A percentile compares a stretch with the other conserved stretches of the same genome.
These are phyloP conservation scores for Solanum chiquidenum DNA, from an alignment of 257 asterid genomes.

Conservation along the genomic window DNA sequence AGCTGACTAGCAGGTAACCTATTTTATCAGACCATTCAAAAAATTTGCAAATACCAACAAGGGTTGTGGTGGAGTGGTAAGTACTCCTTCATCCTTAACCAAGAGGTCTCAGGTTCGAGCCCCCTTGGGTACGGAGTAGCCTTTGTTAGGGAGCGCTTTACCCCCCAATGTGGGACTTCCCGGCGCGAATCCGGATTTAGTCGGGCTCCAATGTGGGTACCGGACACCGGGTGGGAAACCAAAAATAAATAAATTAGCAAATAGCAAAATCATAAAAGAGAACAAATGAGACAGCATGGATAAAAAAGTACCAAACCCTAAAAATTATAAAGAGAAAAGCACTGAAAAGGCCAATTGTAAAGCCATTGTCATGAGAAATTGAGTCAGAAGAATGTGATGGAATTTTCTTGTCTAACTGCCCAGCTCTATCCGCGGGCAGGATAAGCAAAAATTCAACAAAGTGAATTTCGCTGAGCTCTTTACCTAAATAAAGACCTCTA, in stretches of 20 bases:
- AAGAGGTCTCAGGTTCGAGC: too few species aligned
- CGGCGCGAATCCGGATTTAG: too few species aligned
- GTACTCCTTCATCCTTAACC: too few species aligned
- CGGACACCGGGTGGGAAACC: too few species aligned
- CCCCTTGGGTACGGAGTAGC: too few species aligned
- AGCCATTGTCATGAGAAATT: background rate
- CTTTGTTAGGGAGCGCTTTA: too few species aligned
- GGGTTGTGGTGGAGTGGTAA: too few species aligned
- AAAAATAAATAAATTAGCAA: background rate
- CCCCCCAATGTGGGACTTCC: too few species aligned
- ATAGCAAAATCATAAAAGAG: background rate
- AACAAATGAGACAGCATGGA: background rate
- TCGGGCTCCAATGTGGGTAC: too few species aligned
- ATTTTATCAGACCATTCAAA: background rate
- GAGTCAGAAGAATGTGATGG: background rate
- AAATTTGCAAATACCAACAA: background rate
- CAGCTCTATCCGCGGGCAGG: background rate
- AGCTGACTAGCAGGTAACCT: background rate
- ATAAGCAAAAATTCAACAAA: background rate
- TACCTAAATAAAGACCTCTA: background rate
- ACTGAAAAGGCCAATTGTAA: background rate
- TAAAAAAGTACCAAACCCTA: background rate
- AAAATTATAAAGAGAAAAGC: background rate
- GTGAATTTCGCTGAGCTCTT: background rate
- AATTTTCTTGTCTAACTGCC: background rate